Evolutionary conservation across 352 stramenopile genomes (phyloP), one percentile per base, ranked within the genome.

Genomic region (Globisporangium abappressorium): DNA sequence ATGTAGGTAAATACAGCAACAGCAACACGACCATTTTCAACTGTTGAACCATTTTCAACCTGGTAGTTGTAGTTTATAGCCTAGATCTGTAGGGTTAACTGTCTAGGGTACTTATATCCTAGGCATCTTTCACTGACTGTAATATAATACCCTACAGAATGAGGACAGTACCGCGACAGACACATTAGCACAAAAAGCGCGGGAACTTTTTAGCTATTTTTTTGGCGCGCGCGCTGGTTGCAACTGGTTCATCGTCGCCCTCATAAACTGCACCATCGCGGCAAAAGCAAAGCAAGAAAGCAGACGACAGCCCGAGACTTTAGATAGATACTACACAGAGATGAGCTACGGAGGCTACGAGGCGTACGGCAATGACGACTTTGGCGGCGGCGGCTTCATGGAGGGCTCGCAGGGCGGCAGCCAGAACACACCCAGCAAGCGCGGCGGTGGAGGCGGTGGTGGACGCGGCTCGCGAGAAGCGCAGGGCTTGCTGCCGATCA

Each of bases 401-500:
- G 78, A 78, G 59, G 65, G 62, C 59, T 91, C 82, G 64, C 76
- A 91, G 65, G 74, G 71, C 2, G 66, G 59, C 12, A 90, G 76
- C 57, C 84, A 92, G 68, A 57, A 69, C 34, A 90, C 84, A 56
- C 81, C 79, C 12, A 80, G 38, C 46, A 89, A 89, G 64, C 78
- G 78, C 34, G 69, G 70, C 14, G 66, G 71, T 20, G 72, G 72
- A 22, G 73, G 69, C n/a, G 77, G 81, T 36, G 30, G 30, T 5
- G 30, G 30, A 6, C 57, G 75, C 38, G 72, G 62, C 53, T 76
- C 73, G 26, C 77, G 81, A 26, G 81, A 89, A 36, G 69, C 73
- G 34, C 94, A 98, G 84, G 97, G 89, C 46, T 70, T 98, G n/a
- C 83, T 97, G n/a, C 93, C 95, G 12, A 74, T 98, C 34, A 98